phyloP scores from a whole-genome alignment of 352 stramenopile species.

The Vaucheria bursata region DNA sequence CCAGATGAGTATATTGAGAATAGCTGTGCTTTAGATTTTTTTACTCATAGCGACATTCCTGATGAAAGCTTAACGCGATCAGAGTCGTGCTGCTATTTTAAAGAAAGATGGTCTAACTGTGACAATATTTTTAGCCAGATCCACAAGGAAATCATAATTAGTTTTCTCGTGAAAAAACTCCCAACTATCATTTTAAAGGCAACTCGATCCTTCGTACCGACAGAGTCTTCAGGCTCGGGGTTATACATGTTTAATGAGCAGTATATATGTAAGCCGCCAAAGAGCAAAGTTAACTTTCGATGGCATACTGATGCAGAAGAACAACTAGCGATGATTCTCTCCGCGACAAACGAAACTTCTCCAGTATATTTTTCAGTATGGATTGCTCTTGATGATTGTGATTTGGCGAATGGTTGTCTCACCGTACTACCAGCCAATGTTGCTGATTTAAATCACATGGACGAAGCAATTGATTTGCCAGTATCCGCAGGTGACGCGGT shows the following conservation, averaged over 20 bases:
- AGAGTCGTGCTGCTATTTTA: slow-evolving; percentile 16
- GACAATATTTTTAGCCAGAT: not conserved
- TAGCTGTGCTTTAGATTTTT: slow-evolving; percentile 40
- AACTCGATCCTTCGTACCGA: not conserved
- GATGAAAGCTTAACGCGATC: slow-evolving; percentile 18
- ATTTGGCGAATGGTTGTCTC: slow-evolving; percentile 32
- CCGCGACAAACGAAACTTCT: slow-evolving; percentile 1
- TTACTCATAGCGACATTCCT: slow-evolving; percentile 13
- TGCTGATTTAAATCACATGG: no score
- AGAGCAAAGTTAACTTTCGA: slow-evolving; percentile 35
- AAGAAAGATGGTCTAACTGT: slow-evolving; percentile 15
- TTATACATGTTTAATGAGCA: slow-evolving; percentile 46
- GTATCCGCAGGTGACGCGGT: slow-evolving; percentile 29
- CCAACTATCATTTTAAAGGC: not conserved
- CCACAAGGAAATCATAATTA: not conserved
- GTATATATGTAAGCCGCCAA: slow-evolving; percentile 37
- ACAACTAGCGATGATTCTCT: slow-evolving; percentile 39
- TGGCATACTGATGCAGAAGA: slow-evolving; percentile 35
- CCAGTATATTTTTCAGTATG: slow-evolving; percentile 35
- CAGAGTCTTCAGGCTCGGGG: not conserved
- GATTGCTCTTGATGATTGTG: slow-evolving; percentile 36
- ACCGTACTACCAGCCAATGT: slow-evolving; percentile 20
- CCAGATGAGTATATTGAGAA: slow-evolving; percentile 4
- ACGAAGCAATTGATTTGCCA: slow-evolving; percentile 14
- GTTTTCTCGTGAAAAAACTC: not conserved